A percentile compares a stretch with the other conserved stretches of the same genome.
Conservation (phyloP, 805 yeast genomes). For the Kodamaea kakaduensis region DNA sequence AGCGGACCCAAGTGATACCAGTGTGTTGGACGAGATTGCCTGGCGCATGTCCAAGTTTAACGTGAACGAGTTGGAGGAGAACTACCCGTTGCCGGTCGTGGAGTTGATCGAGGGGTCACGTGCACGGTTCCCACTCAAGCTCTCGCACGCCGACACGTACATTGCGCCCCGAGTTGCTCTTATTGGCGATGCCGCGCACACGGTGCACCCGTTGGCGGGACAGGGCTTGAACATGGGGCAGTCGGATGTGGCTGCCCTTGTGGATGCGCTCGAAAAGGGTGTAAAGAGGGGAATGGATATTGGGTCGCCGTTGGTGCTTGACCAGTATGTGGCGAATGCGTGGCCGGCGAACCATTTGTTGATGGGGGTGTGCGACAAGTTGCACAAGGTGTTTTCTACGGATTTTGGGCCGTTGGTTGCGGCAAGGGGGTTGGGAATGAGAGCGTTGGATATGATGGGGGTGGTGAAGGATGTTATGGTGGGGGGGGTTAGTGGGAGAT, state of each 20-base stretch:
- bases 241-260: conserved; percentile 75
- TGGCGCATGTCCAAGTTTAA: conserved; percentile 57
- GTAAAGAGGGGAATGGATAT: conserved; percentile 79
- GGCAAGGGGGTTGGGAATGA: conserved; percentile 72
- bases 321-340: conserved; percentile 81
- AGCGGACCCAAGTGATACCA: conserved; percentile 40
- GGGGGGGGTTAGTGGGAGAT: conserved; percentile 34
- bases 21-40: conserved; percentile 60
- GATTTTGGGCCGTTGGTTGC: conserved; percentile 71
- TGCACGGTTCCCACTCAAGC: conserved; percentile 82
- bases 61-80: conserved; percentile 49
- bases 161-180: conserved; percentile 80
- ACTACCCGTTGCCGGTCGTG: conserved; percentile 63
- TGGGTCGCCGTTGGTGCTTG: conserved; percentile 75
- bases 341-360: conserved; percentile 76
- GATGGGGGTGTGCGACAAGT: conserved; percentile 85
- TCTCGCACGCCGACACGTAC: conserved; percentile 89
- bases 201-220: conserved; percentile 96
- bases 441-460: conserved; percentile 57
- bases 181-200: conserved; percentile 98
- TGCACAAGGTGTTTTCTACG: conserved; percentile 81
- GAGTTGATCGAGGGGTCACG: conserved; percentile 60
- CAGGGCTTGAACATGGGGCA: conserved; percentile 99
- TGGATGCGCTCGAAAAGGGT: conserved; percentile 66
- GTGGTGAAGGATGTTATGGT: conserved; percentile 70